Conservation (phyloP, 805 yeast genomes). For the Metschnikowia kofuensis region DNA sequence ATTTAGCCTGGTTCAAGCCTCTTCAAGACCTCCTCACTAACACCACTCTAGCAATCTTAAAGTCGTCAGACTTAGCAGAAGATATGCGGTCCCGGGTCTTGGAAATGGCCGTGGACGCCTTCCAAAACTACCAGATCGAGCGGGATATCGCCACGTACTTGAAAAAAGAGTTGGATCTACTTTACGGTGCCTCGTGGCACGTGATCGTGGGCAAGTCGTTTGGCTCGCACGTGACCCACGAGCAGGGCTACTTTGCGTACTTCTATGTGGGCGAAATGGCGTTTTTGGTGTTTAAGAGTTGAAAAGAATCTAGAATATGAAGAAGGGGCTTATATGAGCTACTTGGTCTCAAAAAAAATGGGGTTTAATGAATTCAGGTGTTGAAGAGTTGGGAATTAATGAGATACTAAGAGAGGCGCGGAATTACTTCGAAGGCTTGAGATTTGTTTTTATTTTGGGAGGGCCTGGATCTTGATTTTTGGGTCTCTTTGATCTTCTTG, state of each 20-base stretch:
- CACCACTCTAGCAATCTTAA: conserved; percentile 32
- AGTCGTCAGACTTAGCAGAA: conserved; percentile 46
- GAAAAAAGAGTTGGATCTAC: conserved; percentile 64
- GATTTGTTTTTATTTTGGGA: too few species aligned
- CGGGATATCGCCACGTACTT: conserved; percentile 64
- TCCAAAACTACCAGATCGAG: conserved; percentile 43
- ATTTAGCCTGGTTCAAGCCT: background rate
- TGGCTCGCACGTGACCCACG: conserved; percentile 78
- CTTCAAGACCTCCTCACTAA: background rate
- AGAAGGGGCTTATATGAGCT: background rate
- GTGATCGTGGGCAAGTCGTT: conserved; percentile 77
- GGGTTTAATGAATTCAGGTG: background rate
- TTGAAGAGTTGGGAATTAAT: too few species aligned
- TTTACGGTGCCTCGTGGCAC: conserved; percentile 75
- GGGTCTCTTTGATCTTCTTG: too few species aligned
- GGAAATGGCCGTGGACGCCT: conserved; percentile 45
- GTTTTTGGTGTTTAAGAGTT: conserved; percentile 63
- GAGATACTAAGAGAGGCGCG: too few species aligned
- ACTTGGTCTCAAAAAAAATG: background rate
- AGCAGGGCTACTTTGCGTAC: conserved; percentile 68
- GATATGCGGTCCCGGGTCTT: conserved; percentile 52
- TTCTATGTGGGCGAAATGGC: conserved; percentile 71
- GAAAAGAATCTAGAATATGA: background rate
- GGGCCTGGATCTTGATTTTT: too few species aligned
- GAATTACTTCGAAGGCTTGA: too few species aligned